Percentiles rank a stretch among this genome's conserved stretches.
These are phyloP conservation scores for Penicillium hesseltinei DNA, from an alignment of 2,329 filamentous ascomycete genomes.

Conservation along the genomic window DNA sequence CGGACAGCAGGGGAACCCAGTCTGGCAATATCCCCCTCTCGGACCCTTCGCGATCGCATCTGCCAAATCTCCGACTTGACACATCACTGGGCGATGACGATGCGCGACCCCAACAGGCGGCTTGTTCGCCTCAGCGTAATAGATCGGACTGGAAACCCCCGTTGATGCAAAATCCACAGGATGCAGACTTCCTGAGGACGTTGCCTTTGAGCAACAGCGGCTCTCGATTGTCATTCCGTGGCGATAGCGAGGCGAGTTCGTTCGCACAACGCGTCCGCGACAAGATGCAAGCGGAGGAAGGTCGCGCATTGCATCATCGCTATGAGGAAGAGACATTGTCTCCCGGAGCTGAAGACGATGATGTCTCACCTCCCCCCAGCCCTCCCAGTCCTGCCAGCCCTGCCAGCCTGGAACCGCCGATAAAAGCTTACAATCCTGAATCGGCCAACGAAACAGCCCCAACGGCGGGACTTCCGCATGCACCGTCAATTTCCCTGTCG, in stretches of 20 bases:
- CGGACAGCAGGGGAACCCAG: constrained; percentile 16
- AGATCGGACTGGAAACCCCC: constrained; percentile 27
- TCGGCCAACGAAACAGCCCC: constrained; percentile 30
- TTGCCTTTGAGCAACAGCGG: constrained; percentile 30
- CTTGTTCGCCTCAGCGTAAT: constrained; percentile 11
- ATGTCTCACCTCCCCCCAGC: constrained; percentile 9
- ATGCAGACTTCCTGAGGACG: constrained; percentile 39
- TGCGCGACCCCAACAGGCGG: constrained; percentile 12
- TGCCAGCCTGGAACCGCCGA: constrained; percentile 16
- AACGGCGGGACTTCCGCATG: constrained; percentile 25
- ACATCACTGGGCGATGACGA: constrained; percentile 31
- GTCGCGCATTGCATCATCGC: constrained; percentile 49
- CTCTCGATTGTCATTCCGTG: constrained; percentile 41
- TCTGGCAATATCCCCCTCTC: constrained; percentile 10
- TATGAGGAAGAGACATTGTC: constrained; percentile 34
- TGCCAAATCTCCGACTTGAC: constrained; percentile 34
- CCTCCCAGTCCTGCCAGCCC: constrained; percentile 11
- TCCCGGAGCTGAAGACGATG: constrained; percentile 22
- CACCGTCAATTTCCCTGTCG: constrained; percentile 19
- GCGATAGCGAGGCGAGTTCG: constrained; percentile 42
- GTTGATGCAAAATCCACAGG: constrained; percentile 36
- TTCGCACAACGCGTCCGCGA: constrained; percentile 50
- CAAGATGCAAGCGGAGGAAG: constrained; percentile 55
- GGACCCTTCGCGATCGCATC: constrained; percentile 16
- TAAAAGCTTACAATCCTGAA: constrained; percentile 12